phyloP scores from a whole-genome alignment of 305 asterid species.

The Striga hermonthica region DNA sequence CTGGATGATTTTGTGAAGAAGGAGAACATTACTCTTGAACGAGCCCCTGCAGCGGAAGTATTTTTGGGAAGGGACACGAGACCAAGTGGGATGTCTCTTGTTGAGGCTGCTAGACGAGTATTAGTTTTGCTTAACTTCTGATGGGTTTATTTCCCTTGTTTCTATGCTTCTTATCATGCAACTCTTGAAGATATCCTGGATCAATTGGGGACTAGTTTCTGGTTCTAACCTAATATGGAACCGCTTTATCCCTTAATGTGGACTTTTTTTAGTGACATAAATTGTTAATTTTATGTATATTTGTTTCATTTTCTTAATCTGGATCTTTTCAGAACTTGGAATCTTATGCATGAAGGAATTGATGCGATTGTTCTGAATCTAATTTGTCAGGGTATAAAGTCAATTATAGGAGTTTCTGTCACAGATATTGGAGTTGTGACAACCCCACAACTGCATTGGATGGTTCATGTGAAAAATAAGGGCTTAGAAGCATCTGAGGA shows the following conservation, averaged over 20 bases:
- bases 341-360: conserved; percentile 9
- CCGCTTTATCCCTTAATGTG: no score
- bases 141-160: background rate
- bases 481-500: conserved; percentile 67
- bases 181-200: no score
- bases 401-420: conserved; percentile 57
- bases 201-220: background rate
- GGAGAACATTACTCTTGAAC: conserved; percentile 58
- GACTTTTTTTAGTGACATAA: no score
- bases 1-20: conserved; percentile 59
- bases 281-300: background rate
- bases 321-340: background rate
- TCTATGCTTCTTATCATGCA: no score
- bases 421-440: conserved; percentile 70
- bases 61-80: conserved; percentile 85
- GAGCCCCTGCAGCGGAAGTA: conserved; percentile 46
- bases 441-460: conserved; percentile 95
- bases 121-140: conserved; percentile 17
- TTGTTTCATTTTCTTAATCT: background rate
- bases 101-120: conserved; percentile 76
- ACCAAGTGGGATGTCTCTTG: conserved; percentile 78
- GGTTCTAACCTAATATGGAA: background rate
- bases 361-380: conserved; percentile 21
- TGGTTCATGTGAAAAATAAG: conserved; percentile 80
- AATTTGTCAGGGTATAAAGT: conserved; percentile 53